phyloP scores from a whole-genome alignment of 2,329 filamentous ascomycete genomes.

The Tolypocladium ophioglossoides region DNA sequence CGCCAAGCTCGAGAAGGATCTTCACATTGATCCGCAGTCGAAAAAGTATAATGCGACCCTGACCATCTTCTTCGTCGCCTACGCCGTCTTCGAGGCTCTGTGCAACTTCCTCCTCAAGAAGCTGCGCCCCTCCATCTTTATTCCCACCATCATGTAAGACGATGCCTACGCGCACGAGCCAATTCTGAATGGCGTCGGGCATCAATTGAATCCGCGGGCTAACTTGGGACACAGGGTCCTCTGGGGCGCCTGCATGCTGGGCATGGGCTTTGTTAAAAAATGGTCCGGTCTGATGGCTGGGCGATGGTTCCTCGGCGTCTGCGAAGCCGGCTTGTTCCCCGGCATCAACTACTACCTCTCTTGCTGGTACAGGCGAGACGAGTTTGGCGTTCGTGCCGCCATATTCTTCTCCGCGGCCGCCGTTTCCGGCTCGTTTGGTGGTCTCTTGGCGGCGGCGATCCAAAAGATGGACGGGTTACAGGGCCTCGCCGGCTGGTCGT shows the following conservation, averaged over 20 bases:
- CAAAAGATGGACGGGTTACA: constrained; percentile 56
- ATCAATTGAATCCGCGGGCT: constrained; percentile 4
- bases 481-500: constrained; percentile 46
- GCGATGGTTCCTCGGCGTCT: constrained; percentile 61
- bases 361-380: constrained; percentile 73
- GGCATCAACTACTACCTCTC: constrained; percentile 72
- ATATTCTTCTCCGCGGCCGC: constrained; percentile 80
- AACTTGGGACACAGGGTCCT: constrained; percentile 31
- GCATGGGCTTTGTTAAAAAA: constrained; percentile 56
- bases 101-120: constrained; percentile 75
- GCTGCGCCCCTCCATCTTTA: constrained; percentile 65
- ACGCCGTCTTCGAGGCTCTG: constrained; percentile 65
- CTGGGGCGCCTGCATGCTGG: constrained; percentile 60
- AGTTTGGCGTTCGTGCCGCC: constrained; percentile 70
- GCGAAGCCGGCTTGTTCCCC: constrained; percentile 67
- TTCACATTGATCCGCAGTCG: constrained; percentile 48
- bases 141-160: constrained; percentile 67
- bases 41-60: constrained; percentile 64
- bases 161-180: background rate
- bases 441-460: constrained; percentile 62
- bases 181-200: no score
- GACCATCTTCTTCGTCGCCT: constrained; percentile 81
- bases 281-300: constrained; percentile 56
- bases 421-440: constrained; percentile 67
- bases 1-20: constrained; percentile 2